These are phyloP conservation scores for Rhodotorula glutinis DNA, from an alignment of 1,284 basidiomycete species.

Conservation along the genomic window DNA sequence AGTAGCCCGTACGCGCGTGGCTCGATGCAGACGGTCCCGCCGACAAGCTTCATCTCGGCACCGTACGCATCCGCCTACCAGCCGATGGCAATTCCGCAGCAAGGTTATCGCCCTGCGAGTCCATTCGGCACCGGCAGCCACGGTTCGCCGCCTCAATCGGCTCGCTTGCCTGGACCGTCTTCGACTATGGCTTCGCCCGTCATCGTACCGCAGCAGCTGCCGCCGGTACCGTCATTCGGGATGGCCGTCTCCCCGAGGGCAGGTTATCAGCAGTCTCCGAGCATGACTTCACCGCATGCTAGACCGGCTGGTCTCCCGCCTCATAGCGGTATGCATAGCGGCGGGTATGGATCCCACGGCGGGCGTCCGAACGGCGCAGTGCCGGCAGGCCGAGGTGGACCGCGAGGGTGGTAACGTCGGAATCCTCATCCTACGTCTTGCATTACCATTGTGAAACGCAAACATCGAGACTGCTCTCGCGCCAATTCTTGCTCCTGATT, in stretches of 20 bases:
- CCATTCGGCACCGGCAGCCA: background rate
- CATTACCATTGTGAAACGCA: background rate
- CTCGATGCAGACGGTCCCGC: background rate
- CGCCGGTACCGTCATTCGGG: constrained; percentile 16
- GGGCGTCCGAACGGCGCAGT: background rate
- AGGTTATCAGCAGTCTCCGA: background rate
- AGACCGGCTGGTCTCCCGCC: background rate
- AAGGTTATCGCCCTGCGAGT: background rate
- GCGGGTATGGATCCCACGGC: background rate
- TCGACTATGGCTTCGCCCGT: constrained; percentile 32
- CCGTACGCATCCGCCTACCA: constrained; percentile 2
- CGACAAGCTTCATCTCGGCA: constrained; percentile 1
- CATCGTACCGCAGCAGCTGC: constrained; percentile 25
- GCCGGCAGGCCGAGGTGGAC: background rate
- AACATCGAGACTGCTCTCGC: no score
- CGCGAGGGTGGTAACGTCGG: background rate
- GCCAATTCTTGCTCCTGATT: no score
- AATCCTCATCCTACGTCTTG: no score
- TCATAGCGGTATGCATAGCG: background rate
- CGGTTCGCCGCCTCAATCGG: background rate
- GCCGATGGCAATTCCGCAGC: background rate
- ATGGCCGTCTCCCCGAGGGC: background rate
- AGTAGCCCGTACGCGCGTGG: background rate
- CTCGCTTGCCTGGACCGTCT: background rate
- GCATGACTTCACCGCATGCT: background rate